Evolutionary conservation across 164 flowering plant genomes (phyloP).

Genomic region (Liriodendron chinense): DNA sequence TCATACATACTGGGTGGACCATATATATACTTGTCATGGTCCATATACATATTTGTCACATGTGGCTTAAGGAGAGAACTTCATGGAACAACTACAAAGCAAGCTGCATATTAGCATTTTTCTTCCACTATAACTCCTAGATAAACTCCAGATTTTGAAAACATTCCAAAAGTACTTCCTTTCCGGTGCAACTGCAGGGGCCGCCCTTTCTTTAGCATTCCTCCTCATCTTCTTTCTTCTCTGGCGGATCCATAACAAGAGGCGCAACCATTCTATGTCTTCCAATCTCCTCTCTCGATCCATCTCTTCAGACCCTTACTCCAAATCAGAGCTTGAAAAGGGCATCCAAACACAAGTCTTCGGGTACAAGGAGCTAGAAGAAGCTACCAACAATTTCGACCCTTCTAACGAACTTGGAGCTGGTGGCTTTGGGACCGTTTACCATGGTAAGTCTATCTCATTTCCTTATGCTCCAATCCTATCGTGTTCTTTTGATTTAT

Average conservation of each 20-base stretch:
- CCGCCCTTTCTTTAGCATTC: background rate
- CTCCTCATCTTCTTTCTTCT: background rate
- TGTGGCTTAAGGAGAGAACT: no score
- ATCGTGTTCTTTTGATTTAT: no score
- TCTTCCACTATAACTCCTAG: no score
- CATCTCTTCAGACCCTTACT: background rate
- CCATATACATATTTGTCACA: no score
- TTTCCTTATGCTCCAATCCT: no score
- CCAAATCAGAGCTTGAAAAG: conserved; percentile 14
- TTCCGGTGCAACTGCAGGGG: conserved; percentile 7
- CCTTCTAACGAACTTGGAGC: conserved; percentile 34
- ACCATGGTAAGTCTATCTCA: conserved; percentile 23
- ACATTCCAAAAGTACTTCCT: background rate
- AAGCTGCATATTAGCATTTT: no score
- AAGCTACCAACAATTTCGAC: conserved; percentile 34
- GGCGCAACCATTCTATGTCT: background rate
- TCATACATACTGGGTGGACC: no score
- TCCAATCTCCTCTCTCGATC: background rate
- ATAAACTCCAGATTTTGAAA: no score
- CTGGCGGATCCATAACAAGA: background rate
- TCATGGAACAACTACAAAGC: no score
- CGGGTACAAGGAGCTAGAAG: conserved; percentile 31
- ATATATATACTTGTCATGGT: no score
- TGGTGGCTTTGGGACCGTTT: conserved; percentile 37
- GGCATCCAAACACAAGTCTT: conserved; percentile 17